A percentile compares a stretch with the other conserved stretches of the same genome.
Conservation (phyloP, 1,284 basidiomycete species). For the Pseudozyma thailandica region DNA sequence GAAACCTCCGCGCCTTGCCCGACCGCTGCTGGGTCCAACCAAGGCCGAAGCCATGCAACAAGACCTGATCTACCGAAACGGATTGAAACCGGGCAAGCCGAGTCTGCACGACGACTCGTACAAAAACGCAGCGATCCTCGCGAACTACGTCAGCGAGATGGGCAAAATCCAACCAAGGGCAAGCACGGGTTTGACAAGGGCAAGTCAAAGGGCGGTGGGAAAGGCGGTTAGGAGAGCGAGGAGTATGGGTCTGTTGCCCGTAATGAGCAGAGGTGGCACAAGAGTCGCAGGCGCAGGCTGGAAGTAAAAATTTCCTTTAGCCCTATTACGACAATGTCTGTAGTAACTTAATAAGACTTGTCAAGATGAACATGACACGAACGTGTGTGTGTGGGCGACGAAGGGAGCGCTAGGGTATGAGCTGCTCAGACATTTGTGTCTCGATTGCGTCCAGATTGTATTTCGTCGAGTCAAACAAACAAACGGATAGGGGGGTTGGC, state of each 20-base stretch:
- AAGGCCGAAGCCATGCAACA: constrained; percentile 42
- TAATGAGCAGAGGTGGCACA: constrained; percentile 54
- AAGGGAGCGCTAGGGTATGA: too few species aligned
- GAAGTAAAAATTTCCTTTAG: constrained; percentile 34
- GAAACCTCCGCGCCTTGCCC: constrained; percentile 16
- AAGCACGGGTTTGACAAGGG: constrained; percentile 80
- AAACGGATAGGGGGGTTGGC: too few species aligned
- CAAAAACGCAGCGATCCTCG: constrained; percentile 77
- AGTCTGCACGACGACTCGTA: constrained; percentile 70
- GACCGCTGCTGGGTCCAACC: constrained; percentile 57
- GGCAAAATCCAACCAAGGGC: constrained; percentile 82
- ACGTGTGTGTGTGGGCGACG: too few species aligned
- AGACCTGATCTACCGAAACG: constrained; percentile 73
- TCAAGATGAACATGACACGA: too few species aligned
- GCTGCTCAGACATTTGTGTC: too few species aligned
- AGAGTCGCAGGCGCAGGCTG: constrained; percentile 40
- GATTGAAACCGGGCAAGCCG: constrained; percentile 66
- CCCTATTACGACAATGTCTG: too few species aligned
- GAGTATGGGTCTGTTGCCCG: constrained; percentile 88
- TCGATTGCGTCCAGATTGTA: too few species aligned
- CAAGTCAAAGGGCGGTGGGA: constrained; percentile 81
- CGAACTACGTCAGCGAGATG: constrained; percentile 80
- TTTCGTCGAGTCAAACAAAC: too few species aligned
- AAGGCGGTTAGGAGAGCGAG: constrained; percentile 91
- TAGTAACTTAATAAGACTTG: too few species aligned